Base-by-base conservation (phyloP, 192 early-diverging fungal genomes). In the Backusella mclennaniae region DNA sequence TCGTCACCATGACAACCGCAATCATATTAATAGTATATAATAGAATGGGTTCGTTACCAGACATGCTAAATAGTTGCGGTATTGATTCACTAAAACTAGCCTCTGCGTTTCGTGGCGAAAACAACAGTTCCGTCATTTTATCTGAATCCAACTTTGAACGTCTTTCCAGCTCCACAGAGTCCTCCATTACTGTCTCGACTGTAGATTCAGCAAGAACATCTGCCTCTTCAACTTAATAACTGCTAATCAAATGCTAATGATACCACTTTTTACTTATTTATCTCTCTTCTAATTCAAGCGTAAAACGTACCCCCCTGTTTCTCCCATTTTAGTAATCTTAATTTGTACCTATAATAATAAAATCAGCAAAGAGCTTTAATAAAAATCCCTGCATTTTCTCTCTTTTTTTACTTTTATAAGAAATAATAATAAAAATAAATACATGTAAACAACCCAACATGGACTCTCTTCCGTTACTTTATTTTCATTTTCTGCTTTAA, bases 21-120 rank as follows among this genome's bases (percentile, higher is more conserved):
- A 33, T 3, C 33, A 33, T 33, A 33, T 3, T 33, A 38, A 23
- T 42, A 67, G 14, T 12, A 44, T 4, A 63, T 67, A 9, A 15
- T 78, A 73, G 71, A 53, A 67, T 78, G 70, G 77, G 77, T 8
- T 44, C 77, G 11, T 41, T 78, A 33, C 77, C 69, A n/a, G 52
- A 31, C 23, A 44, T 75, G 26, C 19, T 75, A 11, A 38, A 42
- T 4, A 39, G 36, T 33, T 75, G 59, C 35, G 74, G 74, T 23
- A n/a, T 75, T 1, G 42, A 75, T 15, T 11, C 35, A n/a, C n/a
- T 35, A 44, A 46, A 41, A 12, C 66, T 75, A n/a, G 56, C 74
- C 33, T 46, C 66, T 31, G 41, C 59, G 17, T 44, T 67, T 49
- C 35, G 35, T 19, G 31, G 59, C 19, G 74, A 75, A 66, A 53